Evolutionary conservation across 2,329 filamentous ascomycete genomes (phyloP), one percentile per base, ranked within the genome.

Genomic region (Coleophoma cylindrospora): DNA sequence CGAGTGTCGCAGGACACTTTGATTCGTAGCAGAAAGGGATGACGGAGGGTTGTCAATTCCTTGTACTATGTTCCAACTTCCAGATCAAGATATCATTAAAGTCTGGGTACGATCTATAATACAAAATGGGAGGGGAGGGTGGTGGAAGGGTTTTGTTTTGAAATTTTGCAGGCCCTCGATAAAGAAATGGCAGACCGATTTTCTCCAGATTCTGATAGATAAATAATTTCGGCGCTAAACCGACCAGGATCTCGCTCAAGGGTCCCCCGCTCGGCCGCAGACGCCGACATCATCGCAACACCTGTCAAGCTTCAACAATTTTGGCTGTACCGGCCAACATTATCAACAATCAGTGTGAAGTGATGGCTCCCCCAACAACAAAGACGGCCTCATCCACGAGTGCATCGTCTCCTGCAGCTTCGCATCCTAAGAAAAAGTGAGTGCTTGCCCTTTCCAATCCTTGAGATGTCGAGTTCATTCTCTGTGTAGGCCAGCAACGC

Each of bases 401-500:
- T 14, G 50, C 45, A 21, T 33, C 50, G 22, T 17, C 21, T 11
- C 43, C 50, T 49, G 33, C 50, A 53, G 49, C 45, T 50, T 48
- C 50, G 19, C 49, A 38, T 22, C 34, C 49, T 17, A 61, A 59
- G 50, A 64, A 54, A 36, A 61, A 57, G 60, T 62, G 14, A 43
- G 57, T 45, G n/a, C 11, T 40, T 15, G 11, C n/a, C 41, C n/a
- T 27, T n/a, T 12, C 12, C 19, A 44, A 44, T 37, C 14, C 40
- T 45, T 13, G 13, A 34, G 12, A 34, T 21, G 4, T 40, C 22
- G 15, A 40, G 41, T 48, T 48, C 40, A 12, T 21, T 21, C 45
- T 14, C 41, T 22, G 19, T 45, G 44, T 61, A 56, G 74, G 47
- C 63, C 61, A 40, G 52, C 72, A 49, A 80, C 75, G 51, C 74